These are phyloP conservation scores for Boletellus ananas DNA, from an alignment of 768 basidiomycete genomes.

Conservation along the genomic window DNA sequence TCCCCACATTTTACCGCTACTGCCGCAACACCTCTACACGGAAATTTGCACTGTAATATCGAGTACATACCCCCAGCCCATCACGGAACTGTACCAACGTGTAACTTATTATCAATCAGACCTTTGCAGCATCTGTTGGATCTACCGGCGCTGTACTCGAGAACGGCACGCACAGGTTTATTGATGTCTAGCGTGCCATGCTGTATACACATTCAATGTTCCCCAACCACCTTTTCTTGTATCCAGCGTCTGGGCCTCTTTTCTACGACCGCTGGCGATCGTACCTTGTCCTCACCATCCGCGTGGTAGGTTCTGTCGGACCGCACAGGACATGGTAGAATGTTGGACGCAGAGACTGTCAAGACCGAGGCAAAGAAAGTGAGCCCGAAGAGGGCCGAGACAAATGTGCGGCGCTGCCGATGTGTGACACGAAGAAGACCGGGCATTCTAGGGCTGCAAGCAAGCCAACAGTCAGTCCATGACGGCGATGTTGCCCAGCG, in stretches of 20 bases:
- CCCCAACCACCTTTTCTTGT: constrained; percentile 51
- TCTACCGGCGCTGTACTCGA: background rate
- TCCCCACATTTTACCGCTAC: constrained; percentile 8
- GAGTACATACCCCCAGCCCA: constrained; percentile 21
- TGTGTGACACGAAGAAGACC: constrained; percentile 55
- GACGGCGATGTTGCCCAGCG: background rate
- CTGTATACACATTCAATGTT: constrained; percentile 7
- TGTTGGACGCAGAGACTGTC: constrained; percentile 75
- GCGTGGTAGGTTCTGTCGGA: constrained; percentile 53
- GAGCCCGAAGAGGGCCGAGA: constrained; percentile 75
- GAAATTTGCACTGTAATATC: constrained; percentile 30
- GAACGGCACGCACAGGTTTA: background rate
- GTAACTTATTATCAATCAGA: constrained; percentile 19
- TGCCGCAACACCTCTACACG: constrained; percentile 19
- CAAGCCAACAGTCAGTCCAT: constrained; percentile 43
- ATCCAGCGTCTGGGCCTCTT: constrained; percentile 78
- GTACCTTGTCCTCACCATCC: constrained; percentile 42
- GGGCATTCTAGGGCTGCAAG: constrained; percentile 54
- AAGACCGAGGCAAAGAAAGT: constrained; percentile 76
- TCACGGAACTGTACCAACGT: constrained; percentile 21
- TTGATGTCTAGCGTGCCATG: background rate
- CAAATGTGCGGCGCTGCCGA: constrained; percentile 62
- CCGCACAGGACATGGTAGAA: constrained; percentile 79
- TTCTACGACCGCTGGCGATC: constrained; percentile 43
- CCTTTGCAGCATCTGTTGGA: background rate